Evolutionary conservation across 192 early-diverging fungal species (phyloP).

Genomic region (Coemansia sp.): DNA sequence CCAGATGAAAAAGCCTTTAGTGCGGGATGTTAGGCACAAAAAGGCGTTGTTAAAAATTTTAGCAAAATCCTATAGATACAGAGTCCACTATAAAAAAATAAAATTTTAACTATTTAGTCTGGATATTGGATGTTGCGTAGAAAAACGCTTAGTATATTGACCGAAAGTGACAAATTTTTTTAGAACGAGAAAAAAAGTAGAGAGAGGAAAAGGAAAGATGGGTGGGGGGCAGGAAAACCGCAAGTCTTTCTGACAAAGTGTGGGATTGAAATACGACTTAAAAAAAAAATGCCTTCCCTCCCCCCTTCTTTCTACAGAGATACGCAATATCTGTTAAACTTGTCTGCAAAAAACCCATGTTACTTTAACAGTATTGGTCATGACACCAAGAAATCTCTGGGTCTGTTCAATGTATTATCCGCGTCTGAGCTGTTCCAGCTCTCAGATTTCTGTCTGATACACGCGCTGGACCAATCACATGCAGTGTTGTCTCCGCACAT

Average conservation of each 20-base stretch:
- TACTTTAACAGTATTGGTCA: neutral
- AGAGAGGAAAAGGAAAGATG: conserved; percentile 6
- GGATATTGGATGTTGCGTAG: neutral
- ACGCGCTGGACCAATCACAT: conserved; percentile 20
- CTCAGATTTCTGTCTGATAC: neutral
- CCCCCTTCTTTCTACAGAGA: neutral
- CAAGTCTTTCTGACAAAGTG: neutral
- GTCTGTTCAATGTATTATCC: neutral
- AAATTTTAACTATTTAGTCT: neutral
- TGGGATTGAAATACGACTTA: neutral
- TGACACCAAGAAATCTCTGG: neutral
- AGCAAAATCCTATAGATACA: neutral
- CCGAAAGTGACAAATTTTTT: neutral
- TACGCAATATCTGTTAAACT: neutral
- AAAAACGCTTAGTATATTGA: neutral
- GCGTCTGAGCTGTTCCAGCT: neutral
- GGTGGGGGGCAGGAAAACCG: neutral
- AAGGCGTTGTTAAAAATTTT: neutral
- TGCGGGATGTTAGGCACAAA: neutral
- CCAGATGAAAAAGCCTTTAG: neutral
- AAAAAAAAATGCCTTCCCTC: neutral
- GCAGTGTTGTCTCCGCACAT: neutral
- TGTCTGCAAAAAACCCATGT: neutral
- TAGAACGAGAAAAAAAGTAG: neutral
- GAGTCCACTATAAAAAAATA: neutral